Percentiles rank a stretch among this genome's conserved stretches.
Evolutionary conservation across 768 basidiomycete species (phyloP).

Genomic region (Rhodotorula paludigena): DNA sequence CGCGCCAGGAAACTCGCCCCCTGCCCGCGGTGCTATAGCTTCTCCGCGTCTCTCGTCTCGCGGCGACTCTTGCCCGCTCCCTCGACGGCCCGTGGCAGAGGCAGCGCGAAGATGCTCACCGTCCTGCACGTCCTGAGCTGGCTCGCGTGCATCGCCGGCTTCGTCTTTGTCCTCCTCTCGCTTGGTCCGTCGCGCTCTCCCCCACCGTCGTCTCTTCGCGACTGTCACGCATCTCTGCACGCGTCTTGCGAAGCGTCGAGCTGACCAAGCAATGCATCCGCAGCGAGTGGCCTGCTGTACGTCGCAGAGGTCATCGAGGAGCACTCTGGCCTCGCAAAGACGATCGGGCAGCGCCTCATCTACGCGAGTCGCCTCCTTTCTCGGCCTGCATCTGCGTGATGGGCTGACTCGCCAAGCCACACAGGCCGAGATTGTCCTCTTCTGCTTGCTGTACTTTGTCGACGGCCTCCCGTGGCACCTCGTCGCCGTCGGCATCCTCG

Average conservation of each 20-base stretch:
- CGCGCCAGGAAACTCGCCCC: too few species aligned
- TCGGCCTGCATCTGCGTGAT: not conserved
- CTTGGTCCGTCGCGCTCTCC: constrained; percentile 58
- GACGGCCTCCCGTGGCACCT: constrained; percentile 74
- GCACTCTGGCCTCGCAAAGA: constrained; percentile 74
- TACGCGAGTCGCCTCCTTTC: constrained; percentile 10
- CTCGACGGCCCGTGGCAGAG: too few species aligned
- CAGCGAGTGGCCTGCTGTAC: constrained; percentile 90
- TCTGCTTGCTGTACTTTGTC: constrained; percentile 67
- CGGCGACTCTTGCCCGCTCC: too few species aligned
- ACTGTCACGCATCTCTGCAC: not conserved
- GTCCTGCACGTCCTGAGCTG: constrained; percentile 53
- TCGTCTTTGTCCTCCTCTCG: constrained; percentile 85
- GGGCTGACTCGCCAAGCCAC: not conserved
- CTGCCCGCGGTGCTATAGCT: too few species aligned
- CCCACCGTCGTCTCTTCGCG: not conserved
- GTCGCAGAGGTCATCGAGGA: constrained; percentile 80
- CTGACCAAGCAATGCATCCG: not conserved
- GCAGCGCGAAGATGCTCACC: too few species aligned
- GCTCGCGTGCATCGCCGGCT: constrained; percentile 67
- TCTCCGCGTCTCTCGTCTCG: too few species aligned
- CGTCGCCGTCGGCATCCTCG: constrained; percentile 69
- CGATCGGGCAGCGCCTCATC: constrained; percentile 70
- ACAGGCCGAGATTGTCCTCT: constrained; percentile 72
- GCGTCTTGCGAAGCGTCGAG: not conserved